These are phyloP conservation scores for Cladorrhinum sp. DNA, from an alignment of 2,329 filamentous ascomycete species.

Conservation along the genomic window DNA sequence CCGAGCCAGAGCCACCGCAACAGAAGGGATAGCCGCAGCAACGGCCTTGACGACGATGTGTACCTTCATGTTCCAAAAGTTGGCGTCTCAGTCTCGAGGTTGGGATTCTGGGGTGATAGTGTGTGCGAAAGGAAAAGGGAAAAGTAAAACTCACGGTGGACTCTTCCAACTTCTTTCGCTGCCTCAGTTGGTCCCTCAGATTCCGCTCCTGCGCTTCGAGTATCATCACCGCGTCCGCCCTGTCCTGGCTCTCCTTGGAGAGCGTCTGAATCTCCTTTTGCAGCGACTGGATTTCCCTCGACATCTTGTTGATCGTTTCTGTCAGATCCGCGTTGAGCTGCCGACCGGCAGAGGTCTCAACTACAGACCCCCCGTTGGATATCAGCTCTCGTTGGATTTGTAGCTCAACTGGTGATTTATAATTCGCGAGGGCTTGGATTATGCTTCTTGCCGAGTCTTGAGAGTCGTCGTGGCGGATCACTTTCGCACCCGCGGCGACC, in stretches of 20 bases:
- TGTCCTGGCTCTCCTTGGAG: neutral
- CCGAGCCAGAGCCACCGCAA: neutral
- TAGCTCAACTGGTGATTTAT: neutral
- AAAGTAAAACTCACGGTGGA: conserved; percentile 7
- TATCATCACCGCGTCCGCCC: neutral
- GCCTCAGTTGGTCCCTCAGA: neutral
- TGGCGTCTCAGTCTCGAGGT: neutral
- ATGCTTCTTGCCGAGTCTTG: neutral
- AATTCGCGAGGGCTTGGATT: neutral
- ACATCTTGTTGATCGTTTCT: neutral
- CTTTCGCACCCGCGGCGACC: neutral
- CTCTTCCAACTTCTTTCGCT: conserved; percentile 16
- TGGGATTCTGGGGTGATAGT: neutral
- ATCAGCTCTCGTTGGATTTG: neutral
- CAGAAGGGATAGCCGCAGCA: neutral
- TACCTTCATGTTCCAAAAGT: neutral
- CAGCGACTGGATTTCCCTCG: neutral
- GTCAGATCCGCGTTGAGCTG: neutral
- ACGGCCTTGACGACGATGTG: neutral
- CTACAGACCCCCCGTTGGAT: neutral
- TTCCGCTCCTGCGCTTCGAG: neutral
- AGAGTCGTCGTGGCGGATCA: neutral
- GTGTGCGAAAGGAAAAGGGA: neutral
- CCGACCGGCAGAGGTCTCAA: neutral
- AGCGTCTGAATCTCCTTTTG: neutral